A percentile compares a stretch with the other conserved stretches of the same genome.
Evolutionary conservation across 257 asterid species (phyloP).

Genomic region (Knoxia roxburghii): DNA sequence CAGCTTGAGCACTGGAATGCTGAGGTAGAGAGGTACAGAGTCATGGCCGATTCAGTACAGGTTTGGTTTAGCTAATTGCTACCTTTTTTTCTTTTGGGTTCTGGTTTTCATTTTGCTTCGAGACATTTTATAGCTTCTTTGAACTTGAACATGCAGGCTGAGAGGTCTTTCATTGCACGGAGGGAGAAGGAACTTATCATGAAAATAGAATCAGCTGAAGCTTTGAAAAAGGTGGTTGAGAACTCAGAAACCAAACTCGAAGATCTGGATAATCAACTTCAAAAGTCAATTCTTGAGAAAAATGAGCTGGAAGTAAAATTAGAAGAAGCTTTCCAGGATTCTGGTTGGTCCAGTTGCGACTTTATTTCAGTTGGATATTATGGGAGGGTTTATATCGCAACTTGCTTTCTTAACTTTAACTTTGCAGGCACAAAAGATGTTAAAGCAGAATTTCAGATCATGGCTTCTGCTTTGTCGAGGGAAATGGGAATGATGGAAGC

Average conservation of each 20-base stretch:
- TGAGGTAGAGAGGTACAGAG: conserved; percentile 77
- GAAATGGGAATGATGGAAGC: conserved; percentile 84
- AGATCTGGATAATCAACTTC: conserved; percentile 68
- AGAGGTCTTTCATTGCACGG: conserved; percentile 63
- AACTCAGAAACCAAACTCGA: conserved; percentile 61
- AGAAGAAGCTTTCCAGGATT: conserved; percentile 89
- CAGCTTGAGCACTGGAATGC: conserved; percentile 88
- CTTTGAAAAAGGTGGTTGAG: conserved; percentile 48
- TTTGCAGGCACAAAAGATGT: conserved; percentile 73
- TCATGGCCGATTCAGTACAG: conserved; percentile 67
- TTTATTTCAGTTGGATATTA: conserved; percentile 10
- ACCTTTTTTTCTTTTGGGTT: conserved; percentile 4
- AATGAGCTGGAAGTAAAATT: conserved; percentile 73
- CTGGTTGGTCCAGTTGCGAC: conserved; percentile 51
- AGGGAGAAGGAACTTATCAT: conserved; percentile 72
- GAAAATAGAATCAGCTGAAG: conserved; percentile 65
- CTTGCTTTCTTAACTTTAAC: conserved; percentile 21
- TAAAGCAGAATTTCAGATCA: conserved; percentile 81
- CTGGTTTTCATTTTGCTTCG: conserved; percentile 2
- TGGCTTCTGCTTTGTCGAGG: conserved; percentile 86
- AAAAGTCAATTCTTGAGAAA: conserved; percentile 54
- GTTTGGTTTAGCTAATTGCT: conserved; percentile 46
- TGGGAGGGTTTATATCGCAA: conserved; percentile 16
- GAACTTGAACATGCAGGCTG: conserved; percentile 56
- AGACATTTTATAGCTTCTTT: conserved; percentile 27